Percentiles rank a stretch among this genome's conserved stretches.
Conservation (phyloP, 805 yeast species). For the Nakazawaea anatomiae region DNA sequence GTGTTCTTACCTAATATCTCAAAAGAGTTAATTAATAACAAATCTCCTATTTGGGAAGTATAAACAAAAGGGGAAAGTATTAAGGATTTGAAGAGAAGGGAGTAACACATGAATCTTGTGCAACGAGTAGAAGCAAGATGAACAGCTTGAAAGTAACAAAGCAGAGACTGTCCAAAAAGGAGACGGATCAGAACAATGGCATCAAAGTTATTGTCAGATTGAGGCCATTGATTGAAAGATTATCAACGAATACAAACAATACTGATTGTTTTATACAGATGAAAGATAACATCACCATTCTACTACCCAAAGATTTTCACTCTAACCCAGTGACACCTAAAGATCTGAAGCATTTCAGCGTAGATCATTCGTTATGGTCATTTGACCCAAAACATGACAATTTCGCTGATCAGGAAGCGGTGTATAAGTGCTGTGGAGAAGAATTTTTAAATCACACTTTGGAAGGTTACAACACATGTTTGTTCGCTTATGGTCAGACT, state of each 20-base stretch:
- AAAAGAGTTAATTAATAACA: background rate
- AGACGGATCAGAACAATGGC: background rate
- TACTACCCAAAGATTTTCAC: slow-evolving; percentile 3
- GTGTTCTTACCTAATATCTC: too few species aligned
- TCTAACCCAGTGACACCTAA: background rate
- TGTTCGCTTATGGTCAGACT: slow-evolving; percentile 70
- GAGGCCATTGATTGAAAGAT: slow-evolving; percentile 7
- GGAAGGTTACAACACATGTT: slow-evolving; percentile 44
- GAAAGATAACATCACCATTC: slow-evolving; percentile 5
- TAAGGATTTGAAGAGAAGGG: too few species aligned
- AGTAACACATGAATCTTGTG: too few species aligned
- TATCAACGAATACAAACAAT: slow-evolving; percentile 17
- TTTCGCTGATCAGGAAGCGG: slow-evolving; percentile 40
- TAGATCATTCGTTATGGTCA: slow-evolving; percentile 52
- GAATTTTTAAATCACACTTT: slow-evolving; percentile 57
- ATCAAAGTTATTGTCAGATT: slow-evolving; percentile 12
- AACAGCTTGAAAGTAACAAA: slow-evolving; percentile 7
- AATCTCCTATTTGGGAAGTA: background rate
- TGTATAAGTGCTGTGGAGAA: slow-evolving; percentile 51
- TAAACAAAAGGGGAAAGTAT: background rate
- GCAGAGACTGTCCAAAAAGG: slow-evolving; percentile 4
- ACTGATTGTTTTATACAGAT: slow-evolving; percentile 15
- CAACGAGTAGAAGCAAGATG: background rate
- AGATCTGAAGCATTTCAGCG: slow-evolving; percentile 32
- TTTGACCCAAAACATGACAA: slow-evolving; percentile 22